Conservation (phyloP, 805 yeast species). For the Wickerhamiella nectarea region DNA sequence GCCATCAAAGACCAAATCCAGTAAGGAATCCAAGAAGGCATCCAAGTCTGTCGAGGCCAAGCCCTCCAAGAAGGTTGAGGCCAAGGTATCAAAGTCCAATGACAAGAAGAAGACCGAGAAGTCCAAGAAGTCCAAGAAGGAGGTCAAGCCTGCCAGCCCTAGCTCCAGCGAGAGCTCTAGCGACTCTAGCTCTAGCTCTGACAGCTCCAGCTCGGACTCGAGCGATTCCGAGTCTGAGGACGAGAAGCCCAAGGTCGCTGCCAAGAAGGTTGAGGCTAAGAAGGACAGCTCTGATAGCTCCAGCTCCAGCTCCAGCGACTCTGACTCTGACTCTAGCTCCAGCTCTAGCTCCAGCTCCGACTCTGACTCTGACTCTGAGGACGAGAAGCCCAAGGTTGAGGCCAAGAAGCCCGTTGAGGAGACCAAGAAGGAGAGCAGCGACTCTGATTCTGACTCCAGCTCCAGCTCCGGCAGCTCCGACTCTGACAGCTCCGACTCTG, state of each 20-base stretch:
- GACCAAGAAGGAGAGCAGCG: background rate
- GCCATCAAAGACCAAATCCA: background rate
- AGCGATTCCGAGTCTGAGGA: slow-evolving; percentile 14
- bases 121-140: slow-evolving; percentile 7
- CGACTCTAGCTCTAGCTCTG: slow-evolving; percentile 9
- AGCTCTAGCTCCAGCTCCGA: slow-evolving; percentile 22
- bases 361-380: slow-evolving; percentile 13
- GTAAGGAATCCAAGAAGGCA: slow-evolving; percentile 2
- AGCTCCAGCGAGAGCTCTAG: slow-evolving; percentile 10
- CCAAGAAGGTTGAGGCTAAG: slow-evolving; percentile 9
- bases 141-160: background rate
- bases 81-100: background rate
- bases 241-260: slow-evolving; percentile 12
- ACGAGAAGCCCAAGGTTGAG: slow-evolving; percentile 11
- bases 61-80: slow-evolving; percentile 4
- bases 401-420: background rate
- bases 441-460: background rate
- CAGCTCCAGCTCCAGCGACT: slow-evolving; percentile 22
- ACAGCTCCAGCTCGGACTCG: slow-evolving; percentile 3
- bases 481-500: slow-evolving; percentile 23
- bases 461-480: slow-evolving; percentile 20
- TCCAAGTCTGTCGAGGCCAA: slow-evolving; percentile 1
- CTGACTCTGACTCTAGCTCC: slow-evolving; percentile 23
- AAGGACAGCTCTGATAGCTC: slow-evolving; percentile 18
- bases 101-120: slow-evolving; percentile 8